Evolutionary conservation across 2,329 filamentous ascomycete genomes (phyloP).

Genomic region (Trichoderma asperellum): DNA sequence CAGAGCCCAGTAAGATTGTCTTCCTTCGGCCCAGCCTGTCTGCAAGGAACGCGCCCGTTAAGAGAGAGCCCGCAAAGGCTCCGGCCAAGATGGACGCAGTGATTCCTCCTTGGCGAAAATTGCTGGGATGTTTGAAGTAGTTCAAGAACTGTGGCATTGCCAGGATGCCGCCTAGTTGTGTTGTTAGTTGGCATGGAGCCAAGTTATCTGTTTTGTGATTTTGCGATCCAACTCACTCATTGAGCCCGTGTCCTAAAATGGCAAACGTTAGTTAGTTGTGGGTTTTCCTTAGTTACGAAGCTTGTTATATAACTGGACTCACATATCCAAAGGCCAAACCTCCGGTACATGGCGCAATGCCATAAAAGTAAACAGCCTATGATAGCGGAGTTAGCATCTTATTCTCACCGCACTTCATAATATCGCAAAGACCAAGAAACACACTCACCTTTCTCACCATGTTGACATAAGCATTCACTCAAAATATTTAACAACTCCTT

Average conservation of each 20-base stretch:
- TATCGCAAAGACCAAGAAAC: not conserved
- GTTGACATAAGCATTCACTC: not conserved
- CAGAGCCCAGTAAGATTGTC: slow-evolving; percentile 24
- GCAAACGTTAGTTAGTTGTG: not conserved
- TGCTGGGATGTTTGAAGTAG: slow-evolving; percentile 28
- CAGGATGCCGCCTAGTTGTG: slow-evolving; percentile 17
- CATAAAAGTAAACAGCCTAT: slow-evolving; percentile 24
- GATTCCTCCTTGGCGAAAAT: slow-evolving; percentile 28
- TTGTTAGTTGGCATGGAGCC: not conserved
- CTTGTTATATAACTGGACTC: not conserved
- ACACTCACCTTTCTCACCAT: slow-evolving; percentile 24
- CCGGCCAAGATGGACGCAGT: slow-evolving; percentile 27
- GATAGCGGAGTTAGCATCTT: not conserved
- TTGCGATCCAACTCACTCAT: slow-evolving; percentile 14
- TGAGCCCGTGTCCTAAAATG: slow-evolving; percentile 24
- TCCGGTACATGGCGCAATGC: slow-evolving; percentile 27
- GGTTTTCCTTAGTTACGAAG: not conserved
- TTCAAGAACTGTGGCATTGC: slow-evolving; percentile 27
- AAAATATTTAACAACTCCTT: not conserved
- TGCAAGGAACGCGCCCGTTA: slow-evolving; percentile 27
- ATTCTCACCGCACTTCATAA: not conserved
- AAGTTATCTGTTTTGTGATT: not conserved
- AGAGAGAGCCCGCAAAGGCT: slow-evolving; percentile 24
- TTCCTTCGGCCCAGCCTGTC: slow-evolving; percentile 18
- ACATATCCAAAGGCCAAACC: slow-evolving; percentile 29